Evolutionary conservation across 148 eudicot genomes (phyloP), one percentile per base, ranked within the genome.

Genomic region (Agrostemma githago): DNA sequence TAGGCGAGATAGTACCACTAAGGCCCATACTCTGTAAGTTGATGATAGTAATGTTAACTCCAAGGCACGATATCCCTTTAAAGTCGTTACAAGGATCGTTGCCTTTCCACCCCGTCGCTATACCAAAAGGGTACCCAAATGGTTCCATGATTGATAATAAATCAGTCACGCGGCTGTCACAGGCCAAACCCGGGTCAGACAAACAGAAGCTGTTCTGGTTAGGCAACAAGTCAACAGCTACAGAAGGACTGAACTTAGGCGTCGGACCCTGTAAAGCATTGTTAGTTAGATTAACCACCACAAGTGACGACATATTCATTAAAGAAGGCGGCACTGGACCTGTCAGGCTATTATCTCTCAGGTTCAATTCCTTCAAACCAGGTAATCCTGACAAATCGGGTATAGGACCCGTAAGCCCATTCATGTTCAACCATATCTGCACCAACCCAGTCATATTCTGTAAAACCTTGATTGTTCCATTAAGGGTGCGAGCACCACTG

Each of bases 261-360:
- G 83, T 85, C 12, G 91, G 83, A 5, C 98, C 98, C 74, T 94
- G 98, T 3, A 94, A 82, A 68, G 40, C 1, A 73, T 94, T 91
- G 63, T 91, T 89, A 0, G 96, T 88, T 57, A 94, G 73, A 68
- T 87, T 91, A 71, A 91, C 85, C 8, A 56, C 26, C 62, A 26
- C 57, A 14, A 94, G 86, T 4, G 84, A 70, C 0, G 70, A 38
- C 61, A 91, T 70, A 10, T 77, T 71, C 5, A 62, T 67, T 72
- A 94, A 68, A 37, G 90, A 86, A 5, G 17, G 76, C 8, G 96
- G 97, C 1, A 94, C 93, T 6, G 85, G 85, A 43, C 98, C 97
- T 1, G 96, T 88, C 6, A 94, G 83, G 0, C 77, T 62, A 71
- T 91, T 91, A 74, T 91, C 96, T 76, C 98, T 85, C 74, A 91